Evolutionary conservation across 495 filamentous ascomycete species (phyloP).

Genomic region (Neurospora intermedia): DNA sequence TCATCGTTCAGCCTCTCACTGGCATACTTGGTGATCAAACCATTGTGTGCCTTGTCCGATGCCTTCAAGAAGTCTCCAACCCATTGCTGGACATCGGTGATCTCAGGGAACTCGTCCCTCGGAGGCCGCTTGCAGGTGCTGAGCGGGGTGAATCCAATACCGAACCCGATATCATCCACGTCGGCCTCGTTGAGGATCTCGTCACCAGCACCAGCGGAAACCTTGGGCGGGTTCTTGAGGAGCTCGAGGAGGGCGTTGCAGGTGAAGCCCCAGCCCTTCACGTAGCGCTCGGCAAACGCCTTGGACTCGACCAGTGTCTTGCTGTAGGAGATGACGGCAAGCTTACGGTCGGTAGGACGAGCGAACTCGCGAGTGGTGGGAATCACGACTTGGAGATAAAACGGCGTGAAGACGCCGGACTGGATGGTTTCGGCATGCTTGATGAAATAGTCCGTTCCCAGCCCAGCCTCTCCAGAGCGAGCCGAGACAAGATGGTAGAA

Average conservation of each 20-base stretch:
- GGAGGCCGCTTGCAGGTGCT: slow-evolving; percentile 66
- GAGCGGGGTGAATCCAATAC: slow-evolving; percentile 82
- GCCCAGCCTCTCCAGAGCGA: slow-evolving; percentile 55
- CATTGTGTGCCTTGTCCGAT: slow-evolving; percentile 32
- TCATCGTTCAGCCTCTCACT: slow-evolving; percentile 28
- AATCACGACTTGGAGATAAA: slow-evolving; percentile 79
- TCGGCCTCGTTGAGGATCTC: slow-evolving; percentile 74
- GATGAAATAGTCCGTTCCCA: slow-evolving; percentile 85
- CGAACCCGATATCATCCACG: slow-evolving; percentile 88
- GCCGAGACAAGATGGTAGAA: slow-evolving; percentile 89
- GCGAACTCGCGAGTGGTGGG: slow-evolving; percentile 80
- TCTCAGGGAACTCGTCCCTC: slow-evolving; percentile 72
- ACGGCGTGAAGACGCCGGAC: slow-evolving; percentile 62
- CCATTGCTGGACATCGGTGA: slow-evolving; percentile 69
- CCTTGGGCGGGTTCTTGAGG: slow-evolving; percentile 73
- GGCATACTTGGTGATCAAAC: slow-evolving; percentile 27
- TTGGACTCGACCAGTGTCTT: slow-evolving; percentile 77
- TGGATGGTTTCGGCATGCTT: slow-evolving; percentile 70
- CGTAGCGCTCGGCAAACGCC: slow-evolving; percentile 62
- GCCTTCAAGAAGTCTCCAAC: slow-evolving; percentile 58
- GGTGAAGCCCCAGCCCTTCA: slow-evolving; percentile 83
- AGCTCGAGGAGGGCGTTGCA: slow-evolving; percentile 78
- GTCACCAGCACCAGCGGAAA: slow-evolving; percentile 49
- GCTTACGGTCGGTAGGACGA: slow-evolving; percentile 81
- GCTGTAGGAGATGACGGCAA: slow-evolving; percentile 81